These are phyloP conservation scores for Macrotyloma uniflorum DNA, from an alignment of 306 rosid genomes.

Conservation along the genomic window DNA sequence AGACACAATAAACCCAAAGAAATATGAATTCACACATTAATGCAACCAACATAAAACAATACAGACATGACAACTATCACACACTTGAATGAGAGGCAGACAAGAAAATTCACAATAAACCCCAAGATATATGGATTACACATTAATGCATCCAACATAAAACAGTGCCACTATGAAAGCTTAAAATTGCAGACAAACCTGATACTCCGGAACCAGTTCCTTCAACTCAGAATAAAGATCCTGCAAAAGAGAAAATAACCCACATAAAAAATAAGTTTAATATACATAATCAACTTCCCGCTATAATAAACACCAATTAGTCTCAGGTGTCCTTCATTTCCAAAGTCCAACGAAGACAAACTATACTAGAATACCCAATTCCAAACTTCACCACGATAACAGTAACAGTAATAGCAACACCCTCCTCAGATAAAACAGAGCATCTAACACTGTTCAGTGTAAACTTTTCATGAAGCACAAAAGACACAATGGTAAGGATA, in stretches of 20 bases:
- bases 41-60: no score
- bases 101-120: constrained; percentile 15
- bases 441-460: neutral
- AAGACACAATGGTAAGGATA: neutral
- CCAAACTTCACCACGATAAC: constrained; percentile 10
- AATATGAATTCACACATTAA: no score
- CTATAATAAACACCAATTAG: constrained; percentile 9
- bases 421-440: neutral
- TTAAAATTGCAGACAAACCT: constrained; percentile 58
- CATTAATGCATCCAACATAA: constrained; percentile 15
- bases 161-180: neutral
- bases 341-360: constrained; percentile 11
- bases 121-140: constrained; percentile 4
- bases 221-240: constrained; percentile 83
- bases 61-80: no score
- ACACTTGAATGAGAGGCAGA: neutral
- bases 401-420: constrained; percentile 8
- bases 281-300: constrained; percentile 4
- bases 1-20: no score
- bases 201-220: constrained; percentile 91
- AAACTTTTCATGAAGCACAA: constrained; percentile 11
- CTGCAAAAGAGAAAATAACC: constrained; percentile 48
- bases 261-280: constrained; percentile 17
- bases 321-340: neutral
- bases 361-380: neutral